Conservation (phyloP, 2,329 filamentous ascomycete species). For the Trichoderma citrinoviride region DNA sequence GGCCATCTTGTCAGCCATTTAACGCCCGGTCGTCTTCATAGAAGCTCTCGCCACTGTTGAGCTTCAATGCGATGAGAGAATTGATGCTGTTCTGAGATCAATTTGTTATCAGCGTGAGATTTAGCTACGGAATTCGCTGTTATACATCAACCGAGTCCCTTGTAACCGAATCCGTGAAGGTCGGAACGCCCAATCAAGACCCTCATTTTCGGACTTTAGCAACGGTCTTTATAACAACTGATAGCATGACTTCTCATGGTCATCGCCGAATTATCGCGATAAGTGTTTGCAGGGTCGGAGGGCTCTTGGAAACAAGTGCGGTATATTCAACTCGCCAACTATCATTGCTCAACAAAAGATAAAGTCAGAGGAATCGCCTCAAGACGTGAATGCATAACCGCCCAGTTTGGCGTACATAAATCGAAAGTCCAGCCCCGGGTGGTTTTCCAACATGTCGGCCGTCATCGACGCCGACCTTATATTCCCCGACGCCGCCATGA, state of each 20-base stretch:
- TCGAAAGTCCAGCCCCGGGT: constrained; percentile 25
- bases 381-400: constrained; percentile 30
- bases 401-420: constrained; percentile 29
- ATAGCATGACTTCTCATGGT: no score
- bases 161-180: background rate
- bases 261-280: no score
- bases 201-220: background rate
- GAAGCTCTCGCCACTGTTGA: background rate
- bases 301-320: no score
- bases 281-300: no score
- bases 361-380: background rate
- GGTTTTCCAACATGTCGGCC: constrained; percentile 19
- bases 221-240: no score
- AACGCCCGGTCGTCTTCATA: no score
- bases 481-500: constrained; percentile 25
- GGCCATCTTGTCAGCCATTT: background rate
- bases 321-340: no score
- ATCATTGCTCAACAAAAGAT: no score
- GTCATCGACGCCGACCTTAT: constrained; percentile 23
- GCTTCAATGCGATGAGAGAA: background rate
- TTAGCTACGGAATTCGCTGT: no score
- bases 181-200: background rate
- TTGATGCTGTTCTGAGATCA: no score
- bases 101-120: background rate
- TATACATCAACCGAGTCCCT: background rate